Base-by-base conservation (phyloP, 1,284 basidiomycete species). In the Leccinum ambiguum region DNA sequence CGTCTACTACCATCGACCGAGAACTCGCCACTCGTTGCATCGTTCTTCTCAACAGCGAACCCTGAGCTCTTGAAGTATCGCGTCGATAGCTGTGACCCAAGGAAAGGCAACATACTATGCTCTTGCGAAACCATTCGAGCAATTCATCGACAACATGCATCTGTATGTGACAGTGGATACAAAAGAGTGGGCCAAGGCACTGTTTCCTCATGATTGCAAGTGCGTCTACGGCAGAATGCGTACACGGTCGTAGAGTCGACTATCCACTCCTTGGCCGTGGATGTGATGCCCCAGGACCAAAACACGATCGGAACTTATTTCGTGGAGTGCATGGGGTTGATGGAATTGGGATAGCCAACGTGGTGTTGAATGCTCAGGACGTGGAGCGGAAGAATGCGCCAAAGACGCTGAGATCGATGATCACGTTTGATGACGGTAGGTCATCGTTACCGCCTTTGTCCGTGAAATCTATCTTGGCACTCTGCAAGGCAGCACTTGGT, bases 211-310 rank as follows among this genome's bases (percentile, higher is more conserved):
- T 71, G 91, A 4, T 87, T 86, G 0, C 89, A 88, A 9, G 90
- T 92, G 5, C 84, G 85, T 54, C 82, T 96, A 4, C 84, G 87
- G 7, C 94, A 96, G 77, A 96, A 95, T 73, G 94, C 93, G 9
- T 98, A 99, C 76, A 99, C 97, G 0, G 90, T 99, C 68, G 92
- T 99, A 64, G 96, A 98, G 76, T 91, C 89, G 14, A 97, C 95
- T 3, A 88, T 89, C 1, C 93, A 98, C 74, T 97, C 94, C 10
- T 85, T 99, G 50, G 93, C 92, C 14, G 93, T 99, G 53, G 97
- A 99, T 72, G 96, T 98, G 61, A 85, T 96, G 63, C 82, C 93
- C 4, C 88, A 92, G 63, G 88, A 93, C 62, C 80, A 81, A 54
- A 84, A 85, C 66, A 81, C 86, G 9, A 88, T 96, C 21, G 97